Percentiles rank a stretch among this genome's conserved stretches.
Evolutionary conservation across 2,329 filamentous ascomycete species (phyloP).

Genomic region (Colletotrichum tofieldiae): DNA sequence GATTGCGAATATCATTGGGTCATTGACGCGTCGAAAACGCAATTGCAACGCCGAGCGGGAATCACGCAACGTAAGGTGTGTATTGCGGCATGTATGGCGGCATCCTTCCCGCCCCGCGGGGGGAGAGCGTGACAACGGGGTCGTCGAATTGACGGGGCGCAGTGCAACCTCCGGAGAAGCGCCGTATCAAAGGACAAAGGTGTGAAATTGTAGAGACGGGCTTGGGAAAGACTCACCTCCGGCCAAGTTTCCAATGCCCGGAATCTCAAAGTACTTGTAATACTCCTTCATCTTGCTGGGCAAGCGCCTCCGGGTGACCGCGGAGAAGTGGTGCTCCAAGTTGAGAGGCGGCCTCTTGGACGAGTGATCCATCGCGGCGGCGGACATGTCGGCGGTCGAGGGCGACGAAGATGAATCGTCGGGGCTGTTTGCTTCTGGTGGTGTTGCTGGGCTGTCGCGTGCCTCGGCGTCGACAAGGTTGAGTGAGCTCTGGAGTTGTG

Average conservation of each 20-base stretch:
- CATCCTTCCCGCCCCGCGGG: conserved; percentile 17
- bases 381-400: conserved; percentile 14
- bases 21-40: neutral
- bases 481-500: neutral
- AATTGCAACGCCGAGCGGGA: neutral
- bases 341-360: conserved; percentile 70
- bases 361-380: conserved; percentile 22
- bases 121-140: neutral
- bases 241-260: conserved; percentile 74
- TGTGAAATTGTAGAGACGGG: neutral
- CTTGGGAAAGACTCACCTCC: conserved; percentile 63
- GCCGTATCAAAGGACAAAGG: neutral
- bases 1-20: conserved; percentile 5
- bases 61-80: conserved; percentile 39
- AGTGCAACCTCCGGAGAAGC: neutral
- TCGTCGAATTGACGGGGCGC: neutral
- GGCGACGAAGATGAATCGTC: neutral
- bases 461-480: neutral
- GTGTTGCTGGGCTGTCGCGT: conserved; percentile 6
- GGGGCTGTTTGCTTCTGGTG: neutral
- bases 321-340: conserved; percentile 84
- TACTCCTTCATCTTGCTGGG: conserved; percentile 83
- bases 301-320: conserved; percentile 75
- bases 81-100: conserved; percentile 38
- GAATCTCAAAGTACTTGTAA: conserved; percentile 86